Evolutionary conservation across 768 basidiomycete species (phyloP).

Genomic region (Clitopilus passeckerianus): DNA sequence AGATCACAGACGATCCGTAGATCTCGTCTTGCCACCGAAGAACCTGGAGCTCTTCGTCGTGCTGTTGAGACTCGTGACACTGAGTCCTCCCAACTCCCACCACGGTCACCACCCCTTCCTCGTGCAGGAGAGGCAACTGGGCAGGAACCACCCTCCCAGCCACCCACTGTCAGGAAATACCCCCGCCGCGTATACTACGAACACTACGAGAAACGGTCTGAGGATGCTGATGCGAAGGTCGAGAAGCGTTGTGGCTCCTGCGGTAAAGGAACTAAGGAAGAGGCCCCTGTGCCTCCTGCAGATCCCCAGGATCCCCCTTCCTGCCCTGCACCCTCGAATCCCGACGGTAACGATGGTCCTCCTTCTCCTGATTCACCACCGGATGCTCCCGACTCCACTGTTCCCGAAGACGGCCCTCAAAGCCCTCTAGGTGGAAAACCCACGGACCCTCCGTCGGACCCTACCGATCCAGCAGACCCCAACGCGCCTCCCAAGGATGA

Average conservation of each 20-base stretch:
- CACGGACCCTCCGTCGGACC: not conserved
- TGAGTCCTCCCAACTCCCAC: constrained; percentile 5
- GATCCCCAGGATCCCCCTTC: not conserved
- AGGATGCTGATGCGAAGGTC: not conserved
- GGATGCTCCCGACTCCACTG: not conserved
- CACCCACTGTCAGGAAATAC: constrained; percentile 9
- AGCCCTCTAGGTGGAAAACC: not conserved
- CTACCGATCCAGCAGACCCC: no score
- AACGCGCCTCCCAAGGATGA: not conserved
- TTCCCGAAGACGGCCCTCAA: not conserved
- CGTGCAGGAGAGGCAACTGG: constrained; percentile 12
- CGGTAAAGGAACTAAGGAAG: not conserved
- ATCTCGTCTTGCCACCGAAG: constrained; percentile 21
- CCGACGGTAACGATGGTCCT: not conserved
- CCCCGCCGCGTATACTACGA: constrained; percentile 22
- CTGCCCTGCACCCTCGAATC: not conserved
- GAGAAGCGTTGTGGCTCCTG: not conserved
- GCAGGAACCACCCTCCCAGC: constrained; percentile 1
- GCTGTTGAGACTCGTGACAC: constrained; percentile 22
- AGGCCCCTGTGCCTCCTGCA: not conserved
- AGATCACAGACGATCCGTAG: constrained; percentile 17
- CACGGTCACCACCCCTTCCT: not conserved
- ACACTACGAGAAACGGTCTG: constrained; percentile 23
- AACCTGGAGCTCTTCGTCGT: constrained; percentile 15
- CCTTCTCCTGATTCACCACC: not conserved